phyloP scores from a whole-genome alignment of 345 rosid species.

The Syzygium aqueum region DNA sequence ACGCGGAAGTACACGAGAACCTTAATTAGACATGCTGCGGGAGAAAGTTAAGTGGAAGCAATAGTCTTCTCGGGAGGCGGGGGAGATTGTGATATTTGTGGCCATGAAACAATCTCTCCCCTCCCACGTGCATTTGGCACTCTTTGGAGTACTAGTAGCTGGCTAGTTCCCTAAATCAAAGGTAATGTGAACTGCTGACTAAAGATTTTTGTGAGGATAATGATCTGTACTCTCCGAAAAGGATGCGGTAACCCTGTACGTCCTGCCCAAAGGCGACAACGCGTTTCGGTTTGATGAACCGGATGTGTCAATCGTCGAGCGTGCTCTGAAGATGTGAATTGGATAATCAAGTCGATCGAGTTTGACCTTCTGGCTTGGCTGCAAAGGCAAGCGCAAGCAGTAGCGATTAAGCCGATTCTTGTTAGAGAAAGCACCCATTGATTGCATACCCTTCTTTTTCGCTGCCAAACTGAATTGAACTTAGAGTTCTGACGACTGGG shows the following conservation, averaged over 20 bases:
- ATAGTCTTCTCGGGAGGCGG: not conserved
- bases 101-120: not conserved
- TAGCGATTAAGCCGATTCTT: no score
- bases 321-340: not conserved
- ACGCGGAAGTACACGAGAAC: not conserved
- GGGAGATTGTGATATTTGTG: not conserved
- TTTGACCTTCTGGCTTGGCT: not conserved
- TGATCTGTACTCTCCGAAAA: not conserved
- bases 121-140: not conserved
- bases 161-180: not conserved
- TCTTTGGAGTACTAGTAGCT: not conserved
- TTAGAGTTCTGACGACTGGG: no score
- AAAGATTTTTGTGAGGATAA: not conserved
- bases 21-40: not conserved
- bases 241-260: not conserved
- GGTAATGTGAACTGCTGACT: not conserved
- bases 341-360: accelerated
- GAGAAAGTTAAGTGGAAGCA: not conserved
- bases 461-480: not conserved
- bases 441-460: not conserved
- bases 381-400: not conserved
- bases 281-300: accelerated
- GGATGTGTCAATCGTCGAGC: accelerated
- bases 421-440: not conserved
- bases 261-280: not conserved